Conservation (phyloP, 2,329 filamentous ascomycete species). For the Aplosporella prunicola region DNA sequence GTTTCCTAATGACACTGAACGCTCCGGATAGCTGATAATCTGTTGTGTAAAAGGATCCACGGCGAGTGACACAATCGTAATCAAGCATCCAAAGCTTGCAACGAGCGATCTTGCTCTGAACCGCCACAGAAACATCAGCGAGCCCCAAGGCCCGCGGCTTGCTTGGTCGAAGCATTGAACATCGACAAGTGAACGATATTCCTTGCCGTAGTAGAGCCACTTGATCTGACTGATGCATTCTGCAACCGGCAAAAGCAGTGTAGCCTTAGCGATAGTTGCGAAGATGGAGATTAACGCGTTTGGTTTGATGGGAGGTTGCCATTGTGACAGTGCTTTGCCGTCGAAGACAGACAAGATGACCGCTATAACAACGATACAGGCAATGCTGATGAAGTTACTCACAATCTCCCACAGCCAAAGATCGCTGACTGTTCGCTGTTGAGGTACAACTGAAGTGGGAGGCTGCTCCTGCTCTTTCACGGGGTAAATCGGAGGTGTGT, state of each 20-base stretch:
- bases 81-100: not conserved
- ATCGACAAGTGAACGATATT: slow-evolving; percentile 14
- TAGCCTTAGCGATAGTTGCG: slow-evolving; percentile 22
- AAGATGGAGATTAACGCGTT: slow-evolving; percentile 28
- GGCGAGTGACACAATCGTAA: not conserved
- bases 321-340: slow-evolving; percentile 8
- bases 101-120: not conserved
- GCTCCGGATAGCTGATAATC: not conserved
- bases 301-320: slow-evolving; percentile 12
- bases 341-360: slow-evolving; percentile 8
- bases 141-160: slow-evolving; percentile 14
- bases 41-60: slow-evolving; percentile 1
- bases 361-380: slow-evolving; percentile 2
- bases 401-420: not conserved
- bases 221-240: slow-evolving; percentile 28
- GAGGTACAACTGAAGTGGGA: too few species aligned
- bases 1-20: too few species aligned
- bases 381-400: not conserved
- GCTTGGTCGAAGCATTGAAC: slow-evolving; percentile 23
- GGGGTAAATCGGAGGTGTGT: too few species aligned
- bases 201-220: slow-evolving; percentile 22
- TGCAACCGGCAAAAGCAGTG: slow-evolving; percentile 22
- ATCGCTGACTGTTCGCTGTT: too few species aligned
- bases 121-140: not conserved
- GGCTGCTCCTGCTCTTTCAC: too few species aligned